These are phyloP conservation scores for Phytopythium mirpurense DNA, from an alignment of 352 stramenopile genomes.

Conservation along the genomic window DNA sequence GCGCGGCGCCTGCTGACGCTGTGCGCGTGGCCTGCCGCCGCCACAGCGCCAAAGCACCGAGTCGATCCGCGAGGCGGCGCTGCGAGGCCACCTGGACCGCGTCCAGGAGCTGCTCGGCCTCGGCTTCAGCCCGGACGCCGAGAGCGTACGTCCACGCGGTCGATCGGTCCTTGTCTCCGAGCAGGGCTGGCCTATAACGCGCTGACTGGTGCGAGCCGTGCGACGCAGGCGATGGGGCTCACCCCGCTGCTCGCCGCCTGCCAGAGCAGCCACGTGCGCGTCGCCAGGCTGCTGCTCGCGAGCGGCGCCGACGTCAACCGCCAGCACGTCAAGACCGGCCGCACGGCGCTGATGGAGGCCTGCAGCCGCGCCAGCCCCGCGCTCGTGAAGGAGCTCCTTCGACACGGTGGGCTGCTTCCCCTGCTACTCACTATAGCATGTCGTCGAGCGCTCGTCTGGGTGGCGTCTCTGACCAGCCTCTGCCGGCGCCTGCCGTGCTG, in stretches of 20 bases:
- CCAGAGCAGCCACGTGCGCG: constrained; percentile 37
- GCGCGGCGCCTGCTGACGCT: too few relatives aligned
- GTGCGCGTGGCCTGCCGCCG: too few relatives aligned
- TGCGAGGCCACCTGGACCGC: constrained; percentile 44
- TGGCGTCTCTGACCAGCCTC: not conserved
- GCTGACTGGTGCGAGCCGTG: too few relatives aligned
- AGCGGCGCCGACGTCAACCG: constrained; percentile 46
- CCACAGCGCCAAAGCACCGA: constrained; percentile 64
- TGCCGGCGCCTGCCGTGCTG: not conserved
- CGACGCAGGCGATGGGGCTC: constrained; percentile 69
- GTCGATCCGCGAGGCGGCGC: constrained; percentile 60
- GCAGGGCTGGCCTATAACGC: not conserved
- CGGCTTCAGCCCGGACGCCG: constrained; percentile 49
- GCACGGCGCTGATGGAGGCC: constrained; percentile 63
- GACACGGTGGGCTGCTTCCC: constrained; percentile 55
- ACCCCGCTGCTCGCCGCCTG: constrained; percentile 55
- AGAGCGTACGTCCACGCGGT: constrained; percentile 31
- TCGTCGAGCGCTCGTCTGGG: too few relatives aligned
- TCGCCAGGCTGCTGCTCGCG: constrained; percentile 40
- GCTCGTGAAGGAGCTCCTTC: constrained; percentile 52
- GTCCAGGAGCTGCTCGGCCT: constrained; percentile 38
- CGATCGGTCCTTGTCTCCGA: not conserved
- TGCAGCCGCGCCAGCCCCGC: constrained; percentile 23
- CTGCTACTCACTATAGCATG: too few relatives aligned
- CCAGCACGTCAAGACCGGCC: constrained; percentile 40